phyloP scores from a whole-genome alignment of 1,284 basidiomycete species.

The Grifola frondosa region DNA sequence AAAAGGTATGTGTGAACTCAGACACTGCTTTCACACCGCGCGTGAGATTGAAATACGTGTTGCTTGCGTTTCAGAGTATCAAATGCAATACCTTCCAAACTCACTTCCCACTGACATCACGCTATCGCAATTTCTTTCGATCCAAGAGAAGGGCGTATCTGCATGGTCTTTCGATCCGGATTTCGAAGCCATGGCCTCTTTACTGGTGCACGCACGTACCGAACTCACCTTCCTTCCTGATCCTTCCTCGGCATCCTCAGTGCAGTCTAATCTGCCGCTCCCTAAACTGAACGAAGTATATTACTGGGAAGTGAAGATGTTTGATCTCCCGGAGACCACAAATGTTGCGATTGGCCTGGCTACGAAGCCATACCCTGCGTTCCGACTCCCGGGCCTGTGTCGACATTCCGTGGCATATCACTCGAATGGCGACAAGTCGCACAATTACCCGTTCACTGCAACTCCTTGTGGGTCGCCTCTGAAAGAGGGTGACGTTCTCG shows the following conservation, averaged over 20 bases:
- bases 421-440: slow-evolving; percentile 95
- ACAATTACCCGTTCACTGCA: slow-evolving; percentile 95
- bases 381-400: slow-evolving; percentile 87
- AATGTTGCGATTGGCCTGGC: slow-evolving; percentile 88
- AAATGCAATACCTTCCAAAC: slow-evolving; percentile 88
- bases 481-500: slow-evolving; percentile 92
- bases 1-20: slow-evolving; percentile 66
- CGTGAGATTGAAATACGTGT: too few relatives aligned
- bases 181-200: slow-evolving; percentile 87
- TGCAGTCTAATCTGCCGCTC: slow-evolving; percentile 92
- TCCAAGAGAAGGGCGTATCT: slow-evolving; percentile 96
- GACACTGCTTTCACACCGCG: too few relatives aligned
- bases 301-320: slow-evolving; percentile 98
- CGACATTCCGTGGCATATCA: slow-evolving; percentile 96
- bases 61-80: slow-evolving; percentile 65
- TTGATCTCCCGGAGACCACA: slow-evolving; percentile 84
- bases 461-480: slow-evolving; percentile 83
- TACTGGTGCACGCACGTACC: slow-evolving; percentile 90
- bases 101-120: slow-evolving; percentile 95
- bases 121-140: slow-evolving; percentile 93
- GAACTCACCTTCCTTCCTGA: slow-evolving; percentile 96
- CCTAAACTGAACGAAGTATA: slow-evolving; percentile 97
- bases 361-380: slow-evolving; percentile 93
- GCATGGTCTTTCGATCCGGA: slow-evolving; percentile 98
- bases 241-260: slow-evolving; percentile 87